A percentile compares a stretch with the other conserved stretches of the same genome.
Evolutionary conservation across 805 yeast genomes (phyloP).

Genomic region (Metschnikowia shivogae): DNA sequence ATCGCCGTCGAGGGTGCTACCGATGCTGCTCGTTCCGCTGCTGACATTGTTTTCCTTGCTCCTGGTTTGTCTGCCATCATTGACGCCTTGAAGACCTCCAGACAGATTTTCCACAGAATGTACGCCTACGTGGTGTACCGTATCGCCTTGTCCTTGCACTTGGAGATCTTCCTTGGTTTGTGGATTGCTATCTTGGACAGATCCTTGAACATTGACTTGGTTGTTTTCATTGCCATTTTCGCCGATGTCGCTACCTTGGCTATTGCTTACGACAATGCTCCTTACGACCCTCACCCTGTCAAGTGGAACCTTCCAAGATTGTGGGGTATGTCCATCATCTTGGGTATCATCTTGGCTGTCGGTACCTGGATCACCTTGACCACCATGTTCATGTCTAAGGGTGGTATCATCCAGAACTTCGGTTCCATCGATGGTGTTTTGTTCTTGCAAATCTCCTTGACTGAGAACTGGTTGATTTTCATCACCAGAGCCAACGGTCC

Average conservation of each 20-base stretch:
- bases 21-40: constrained; percentile 96
- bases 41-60: constrained; percentile 89
- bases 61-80: constrained; percentile 94
- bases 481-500: constrained; percentile 97
- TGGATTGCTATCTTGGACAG: constrained; percentile 93
- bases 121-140: constrained; percentile 97
- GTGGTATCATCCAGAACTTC: constrained; percentile 95
- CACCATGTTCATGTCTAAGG: constrained; percentile 84
- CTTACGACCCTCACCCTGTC: constrained; percentile 87
- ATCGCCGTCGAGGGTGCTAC: constrained; percentile 98
- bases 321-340: constrained; percentile 92
- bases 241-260: constrained; percentile 97
- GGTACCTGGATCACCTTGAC: constrained; percentile 96
- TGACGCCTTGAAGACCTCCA: constrained; percentile 86
- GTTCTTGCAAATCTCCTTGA: constrained; percentile 89
- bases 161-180: constrained; percentile 90
- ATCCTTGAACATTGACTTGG: constrained; percentile 82
- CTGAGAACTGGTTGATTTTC: constrained; percentile 97
- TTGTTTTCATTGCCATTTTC: constrained; percentile 94
- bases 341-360: constrained; percentile 81
- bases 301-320: constrained; percentile 96
- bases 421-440: constrained; percentile 91
- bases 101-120: constrained; percentile 98
- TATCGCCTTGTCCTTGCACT: constrained; percentile 91
- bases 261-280: constrained; percentile 97